Base-by-base conservation (phyloP, 495 filamentous ascomycete genomes). In the Penicillium lividum region DNA sequence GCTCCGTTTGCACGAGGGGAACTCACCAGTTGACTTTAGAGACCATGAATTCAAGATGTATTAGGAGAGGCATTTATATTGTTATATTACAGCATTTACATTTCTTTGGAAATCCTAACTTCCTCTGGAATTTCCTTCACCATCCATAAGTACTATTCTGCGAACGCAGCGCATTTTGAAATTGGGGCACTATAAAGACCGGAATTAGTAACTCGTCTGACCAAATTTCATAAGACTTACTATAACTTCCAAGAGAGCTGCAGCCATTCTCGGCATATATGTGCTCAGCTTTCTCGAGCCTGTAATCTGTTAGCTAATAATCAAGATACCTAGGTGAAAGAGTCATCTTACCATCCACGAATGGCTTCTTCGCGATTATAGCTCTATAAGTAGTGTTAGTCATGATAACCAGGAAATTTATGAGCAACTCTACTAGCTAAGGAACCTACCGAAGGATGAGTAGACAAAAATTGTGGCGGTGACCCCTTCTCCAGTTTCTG, bases 391-490 rank as follows among this genome's bases (percentile, higher is more conserved):
- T 28, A 27, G 7, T 46, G 43, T 46, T 25, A 30, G 70, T 25
- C 27, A 13, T 15, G 2, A 50, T 29, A 8, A 31, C 8, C 45
- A n/a, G 5, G 36, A 51, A 56, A 18, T 11, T 34, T 16, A 46
- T 50, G 8, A 45, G 9, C 5, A 15, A 5, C 40, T 27, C 2
- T 11, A 38, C 4, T 6, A 25, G 31, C 6, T 16, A 10, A 18
- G 3, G 46, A 31, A 73, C 82, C 57, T 80, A 89, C 87, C 55
- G 87, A 85, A 33, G 93, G 92, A 78, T 96, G 93, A 18, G 93
- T 96, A 29, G 88, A 92, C 68, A 96, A 70, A 72, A 92, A 90
- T 67, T 94, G 87, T 1, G 90, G 91, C 25, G 83, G 79, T 46
- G 78, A 73, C 36, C 64, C 62, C 64, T 86, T 71, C 47, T 86